These are phyloP conservation scores for Tanozyma kutaoensis DNA, from an alignment of 805 yeast species.

Conservation along the genomic window DNA sequence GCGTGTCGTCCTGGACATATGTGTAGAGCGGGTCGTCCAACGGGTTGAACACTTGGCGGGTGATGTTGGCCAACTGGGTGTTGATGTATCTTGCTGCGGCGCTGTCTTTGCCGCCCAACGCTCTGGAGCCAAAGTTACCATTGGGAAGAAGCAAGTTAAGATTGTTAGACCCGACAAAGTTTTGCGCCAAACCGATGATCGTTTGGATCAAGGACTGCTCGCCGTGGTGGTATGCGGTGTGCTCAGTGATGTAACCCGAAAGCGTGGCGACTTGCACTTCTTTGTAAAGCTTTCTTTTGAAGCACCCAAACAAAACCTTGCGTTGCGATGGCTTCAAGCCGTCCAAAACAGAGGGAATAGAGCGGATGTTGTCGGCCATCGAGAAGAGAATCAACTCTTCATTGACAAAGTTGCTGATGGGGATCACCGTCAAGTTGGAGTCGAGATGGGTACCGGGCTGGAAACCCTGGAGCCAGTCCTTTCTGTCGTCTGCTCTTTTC, in stretches of 20 bases:
- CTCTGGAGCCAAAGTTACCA: conserved; percentile 94
- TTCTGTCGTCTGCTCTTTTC: conserved; percentile 92
- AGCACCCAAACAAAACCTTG: conserved; percentile 79
- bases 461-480: conserved; percentile 89
- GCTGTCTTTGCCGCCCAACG: conserved; percentile 95
- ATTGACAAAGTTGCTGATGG: conserved; percentile 87
- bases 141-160: conserved; percentile 74
- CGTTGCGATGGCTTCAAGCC: conserved; percentile 97
- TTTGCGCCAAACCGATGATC: conserved; percentile 88
- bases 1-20: conserved; percentile 86
- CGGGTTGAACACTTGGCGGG: conserved; percentile 64
- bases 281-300: conserved; percentile 59
- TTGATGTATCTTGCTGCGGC: conserved; percentile 96
- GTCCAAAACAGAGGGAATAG: conserved; percentile 87
- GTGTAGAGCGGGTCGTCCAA: conserved; percentile 66
- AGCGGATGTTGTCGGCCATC: conserved; percentile 92
- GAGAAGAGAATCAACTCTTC: conserved; percentile 90
- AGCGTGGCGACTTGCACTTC: conserved; percentile 87
- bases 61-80: conserved; percentile 68
- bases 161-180: conserved; percentile 87
- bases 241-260: conserved; percentile 79
- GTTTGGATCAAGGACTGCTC: conserved; percentile 81
- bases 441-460: conserved; percentile 88
- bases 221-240: conserved; percentile 93
- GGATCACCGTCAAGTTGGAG: conserved; percentile 61